Evolutionary conservation across 257 asterid genomes (phyloP).

Genomic region (Solanum rostratum): DNA sequence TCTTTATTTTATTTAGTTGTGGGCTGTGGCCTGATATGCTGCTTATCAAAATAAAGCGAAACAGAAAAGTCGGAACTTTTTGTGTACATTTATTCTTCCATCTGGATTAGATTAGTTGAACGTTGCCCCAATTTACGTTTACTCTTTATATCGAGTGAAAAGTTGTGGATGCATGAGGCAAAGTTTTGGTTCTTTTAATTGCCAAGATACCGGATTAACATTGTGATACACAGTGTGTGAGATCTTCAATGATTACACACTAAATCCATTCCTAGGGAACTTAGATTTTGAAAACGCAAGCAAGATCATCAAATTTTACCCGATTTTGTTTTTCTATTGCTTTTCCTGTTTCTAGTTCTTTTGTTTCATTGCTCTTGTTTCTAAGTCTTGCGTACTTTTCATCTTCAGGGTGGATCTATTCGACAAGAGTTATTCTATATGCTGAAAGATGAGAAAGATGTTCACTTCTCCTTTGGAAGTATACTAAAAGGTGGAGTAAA

Average conservation of each 20-base stretch:
- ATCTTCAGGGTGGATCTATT: conserved; percentile 53
- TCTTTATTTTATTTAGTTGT: not conserved
- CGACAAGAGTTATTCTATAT: conserved; percentile 56
- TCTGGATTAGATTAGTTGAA: not conserved
- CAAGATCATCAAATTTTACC: not conserved
- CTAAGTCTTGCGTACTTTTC: not conserved
- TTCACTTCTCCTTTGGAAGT: conserved; percentile 64
- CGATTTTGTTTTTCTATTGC: not conserved
- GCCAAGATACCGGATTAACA: not conserved
- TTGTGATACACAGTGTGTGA: not conserved
- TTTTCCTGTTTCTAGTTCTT: not conserved
- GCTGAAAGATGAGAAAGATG: conserved; percentile 59
- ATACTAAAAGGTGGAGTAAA: conserved; percentile 42
- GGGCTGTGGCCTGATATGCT: not conserved
- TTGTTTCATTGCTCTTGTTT: not conserved
- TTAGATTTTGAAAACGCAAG: not conserved
- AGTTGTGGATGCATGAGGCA: not conserved
- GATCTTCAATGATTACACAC: not conserved
- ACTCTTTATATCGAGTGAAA: not conserved
- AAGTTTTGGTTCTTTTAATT: not conserved
- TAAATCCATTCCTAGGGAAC: not conserved
- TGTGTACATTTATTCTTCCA: not conserved
- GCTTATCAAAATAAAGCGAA: not conserved
- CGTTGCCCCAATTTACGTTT: not conserved
- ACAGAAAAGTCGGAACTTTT: not conserved